These are phyloP conservation scores for Phytophthora niederhauseri DNA, from an alignment of 352 stramenopile species.

Conservation along the genomic window DNA sequence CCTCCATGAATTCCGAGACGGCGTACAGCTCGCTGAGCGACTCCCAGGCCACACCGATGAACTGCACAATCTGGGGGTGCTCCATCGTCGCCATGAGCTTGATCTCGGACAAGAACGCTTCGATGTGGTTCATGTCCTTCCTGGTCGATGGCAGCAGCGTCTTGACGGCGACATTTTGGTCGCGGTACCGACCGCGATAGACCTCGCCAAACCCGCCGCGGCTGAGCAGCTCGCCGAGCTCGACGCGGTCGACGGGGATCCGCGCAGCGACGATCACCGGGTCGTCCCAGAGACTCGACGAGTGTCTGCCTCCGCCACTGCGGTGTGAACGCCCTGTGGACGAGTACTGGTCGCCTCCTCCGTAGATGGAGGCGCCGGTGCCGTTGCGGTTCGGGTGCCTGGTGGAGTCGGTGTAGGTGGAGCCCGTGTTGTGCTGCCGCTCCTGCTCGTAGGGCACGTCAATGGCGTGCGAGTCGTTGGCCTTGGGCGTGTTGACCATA, in stretches of 20 bases:
- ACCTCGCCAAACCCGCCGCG: slow-evolving; percentile 47
- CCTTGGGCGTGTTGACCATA: slow-evolving; percentile 27
- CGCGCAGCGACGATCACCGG: slow-evolving; percentile 41
- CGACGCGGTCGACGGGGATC: slow-evolving; percentile 44
- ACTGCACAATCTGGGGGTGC: slow-evolving; percentile 49
- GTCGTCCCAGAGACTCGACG: slow-evolving; percentile 43
- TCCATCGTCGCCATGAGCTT: slow-evolving; percentile 46
- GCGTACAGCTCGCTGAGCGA: slow-evolving; percentile 48
- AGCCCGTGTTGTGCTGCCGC: slow-evolving; percentile 28
- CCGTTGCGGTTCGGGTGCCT: slow-evolving; percentile 17
- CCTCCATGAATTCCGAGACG: slow-evolving; percentile 57
- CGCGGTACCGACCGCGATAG: slow-evolving; percentile 40
- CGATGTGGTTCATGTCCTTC: slow-evolving; percentile 44
- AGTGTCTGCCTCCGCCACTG: slow-evolving; percentile 14
- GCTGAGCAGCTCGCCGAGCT: slow-evolving; percentile 41
- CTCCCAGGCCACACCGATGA: slow-evolving; percentile 53
- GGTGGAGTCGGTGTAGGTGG: slow-evolving; percentile 32
- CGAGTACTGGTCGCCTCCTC: slow-evolving; percentile 17
- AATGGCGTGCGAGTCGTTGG: slow-evolving; percentile 23
- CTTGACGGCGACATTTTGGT: slow-evolving; percentile 47
- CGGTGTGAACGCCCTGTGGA: slow-evolving; percentile 10
- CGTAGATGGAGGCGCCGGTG: slow-evolving; percentile 12
- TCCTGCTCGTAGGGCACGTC: slow-evolving; percentile 25
- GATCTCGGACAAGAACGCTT: slow-evolving; percentile 50
- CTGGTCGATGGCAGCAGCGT: slow-evolving; percentile 35